Percentiles rank a stretch among this genome's conserved stretches.
Evolutionary conservation across 192 early-diverging fungal species (phyloP).

Genomic region (Spizellomyces punctatus): DNA sequence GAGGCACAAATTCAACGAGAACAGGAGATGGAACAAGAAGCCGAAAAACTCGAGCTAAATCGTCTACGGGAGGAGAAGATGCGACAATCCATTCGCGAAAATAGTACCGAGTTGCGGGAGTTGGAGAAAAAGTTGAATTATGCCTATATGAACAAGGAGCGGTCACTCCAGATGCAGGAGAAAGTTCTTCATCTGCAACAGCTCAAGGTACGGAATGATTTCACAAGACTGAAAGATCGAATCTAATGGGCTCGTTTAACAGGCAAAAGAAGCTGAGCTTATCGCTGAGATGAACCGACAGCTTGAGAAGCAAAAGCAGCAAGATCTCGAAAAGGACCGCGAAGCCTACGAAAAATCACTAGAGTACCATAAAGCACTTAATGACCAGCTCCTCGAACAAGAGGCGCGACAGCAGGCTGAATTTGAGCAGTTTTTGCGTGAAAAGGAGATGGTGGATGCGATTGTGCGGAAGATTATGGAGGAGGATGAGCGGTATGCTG

Average conservation of each 20-base stretch:
- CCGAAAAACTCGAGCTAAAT: conserved; percentile 36
- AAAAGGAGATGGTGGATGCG: conserved; percentile 64
- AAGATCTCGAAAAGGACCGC: conserved; percentile 47
- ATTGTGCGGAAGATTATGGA: conserved; percentile 55
- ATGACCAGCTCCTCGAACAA: conserved; percentile 52
- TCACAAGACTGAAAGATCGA: too few species aligned
- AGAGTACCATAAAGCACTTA: conserved; percentile 50
- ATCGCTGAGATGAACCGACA: conserved; percentile 45
- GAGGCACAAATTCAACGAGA: conserved; percentile 32
- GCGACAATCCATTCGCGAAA: conserved; percentile 57
- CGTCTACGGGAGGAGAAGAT: conserved; percentile 53
- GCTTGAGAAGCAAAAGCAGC: conserved; percentile 38
- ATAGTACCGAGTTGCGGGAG: conserved; percentile 56
- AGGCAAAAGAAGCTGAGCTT: conserved; percentile 26
- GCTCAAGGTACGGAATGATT: not conserved
- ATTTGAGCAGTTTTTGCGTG: conserved; percentile 59
- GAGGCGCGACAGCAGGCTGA: conserved; percentile 50
- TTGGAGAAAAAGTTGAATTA: conserved; percentile 64
- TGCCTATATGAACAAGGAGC: conserved; percentile 67
- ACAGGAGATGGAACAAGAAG: conserved; percentile 40
- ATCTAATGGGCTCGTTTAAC: too few species aligned
- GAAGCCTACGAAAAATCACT: conserved; percentile 39
- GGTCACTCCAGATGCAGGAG: conserved; percentile 56
- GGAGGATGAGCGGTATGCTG: conserved; percentile 49
- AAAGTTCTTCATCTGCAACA: conserved; percentile 40